These are phyloP conservation scores for Cyclotella kingstonii DNA, from an alignment of 108 stramenopile species.

Conservation along the genomic window DNA sequence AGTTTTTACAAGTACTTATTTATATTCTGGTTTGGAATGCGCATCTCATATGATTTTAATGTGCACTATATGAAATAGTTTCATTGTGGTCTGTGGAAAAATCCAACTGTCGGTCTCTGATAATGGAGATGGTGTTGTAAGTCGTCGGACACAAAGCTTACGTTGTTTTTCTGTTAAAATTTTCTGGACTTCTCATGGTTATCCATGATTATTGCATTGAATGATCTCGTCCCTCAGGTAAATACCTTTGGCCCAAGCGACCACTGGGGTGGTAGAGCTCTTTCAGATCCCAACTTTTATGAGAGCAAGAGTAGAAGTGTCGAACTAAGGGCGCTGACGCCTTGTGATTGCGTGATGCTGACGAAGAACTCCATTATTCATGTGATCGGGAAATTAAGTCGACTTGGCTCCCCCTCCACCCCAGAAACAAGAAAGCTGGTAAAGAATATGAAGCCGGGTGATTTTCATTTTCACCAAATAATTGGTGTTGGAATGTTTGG, in stretches of 20 bases:
- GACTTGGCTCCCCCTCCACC: constrained; percentile 23
- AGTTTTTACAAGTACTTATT: neutral
- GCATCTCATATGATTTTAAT: neutral
- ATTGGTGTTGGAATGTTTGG: constrained; percentile 92
- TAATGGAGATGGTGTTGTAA: constrained; percentile 36
- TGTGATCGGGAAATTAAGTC: constrained; percentile 35
- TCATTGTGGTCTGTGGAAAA: constrained; percentile 26
- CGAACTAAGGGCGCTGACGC: constrained; percentile 23
- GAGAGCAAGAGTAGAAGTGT: constrained; percentile 16
- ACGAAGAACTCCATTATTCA: constrained; percentile 26
- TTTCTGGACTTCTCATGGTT: too few species aligned
- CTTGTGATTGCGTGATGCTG: constrained; percentile 34
- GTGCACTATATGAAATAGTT: constrained; percentile 2
- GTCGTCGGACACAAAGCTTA: constrained; percentile 5
- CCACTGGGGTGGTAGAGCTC: constrained; percentile 31
- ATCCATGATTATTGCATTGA: neutral
- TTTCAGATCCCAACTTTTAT: constrained; percentile 31
- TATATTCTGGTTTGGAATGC: too few species aligned
- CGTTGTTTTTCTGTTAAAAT: too few species aligned
- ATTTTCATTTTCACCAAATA: constrained; percentile 49
- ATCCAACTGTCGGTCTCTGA: constrained; percentile 29
- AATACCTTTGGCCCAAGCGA: constrained; percentile 14
- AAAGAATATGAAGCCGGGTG: constrained; percentile 40
- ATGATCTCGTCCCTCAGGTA: neutral
- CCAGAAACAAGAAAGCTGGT: constrained; percentile 35